Evolutionary conservation across 1,284 basidiomycete species (phyloP).

Genomic region (Trichosporon ovoides): DNA sequence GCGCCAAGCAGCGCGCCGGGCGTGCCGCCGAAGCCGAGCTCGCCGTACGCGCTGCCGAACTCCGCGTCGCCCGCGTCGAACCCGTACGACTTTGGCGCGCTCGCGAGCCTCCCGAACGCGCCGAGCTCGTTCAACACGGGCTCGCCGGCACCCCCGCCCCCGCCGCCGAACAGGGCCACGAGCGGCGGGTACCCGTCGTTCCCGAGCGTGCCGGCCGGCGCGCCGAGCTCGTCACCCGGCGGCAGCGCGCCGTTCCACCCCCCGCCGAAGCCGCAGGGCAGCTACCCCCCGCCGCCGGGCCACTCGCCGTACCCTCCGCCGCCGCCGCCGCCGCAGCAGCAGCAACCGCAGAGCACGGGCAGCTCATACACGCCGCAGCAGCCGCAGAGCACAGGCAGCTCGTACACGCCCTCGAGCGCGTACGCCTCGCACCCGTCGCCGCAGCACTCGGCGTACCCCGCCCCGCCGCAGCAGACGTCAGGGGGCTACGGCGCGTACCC

Average conservation of each 20-base stretch:
- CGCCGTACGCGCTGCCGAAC: conserved; percentile 16
- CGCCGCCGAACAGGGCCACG: conserved; percentile 20
- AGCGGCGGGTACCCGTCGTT: conserved; percentile 41
- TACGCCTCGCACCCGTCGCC: conserved; percentile 7
- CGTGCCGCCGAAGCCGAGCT: conserved; percentile 17
- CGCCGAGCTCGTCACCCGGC: conserved; percentile 16
- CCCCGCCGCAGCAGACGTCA: conserved; percentile 4
- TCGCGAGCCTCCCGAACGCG: conserved; percentile 29
- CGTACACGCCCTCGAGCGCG: neutral
- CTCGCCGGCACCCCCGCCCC: conserved; percentile 4
- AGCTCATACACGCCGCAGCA: neutral
- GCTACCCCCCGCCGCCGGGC: conserved; percentile 10
- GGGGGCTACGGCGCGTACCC: conserved; percentile 13
- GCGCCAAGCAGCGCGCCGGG: conserved; percentile 23
- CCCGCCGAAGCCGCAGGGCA: conserved; percentile 15
- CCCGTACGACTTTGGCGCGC: conserved; percentile 41
- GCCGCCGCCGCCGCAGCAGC: neutral
- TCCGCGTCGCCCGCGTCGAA: conserved; percentile 16
- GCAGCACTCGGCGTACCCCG: neutral
- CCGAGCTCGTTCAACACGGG: conserved; percentile 19
- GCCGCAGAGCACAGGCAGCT: conserved; percentile 3
- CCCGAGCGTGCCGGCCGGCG: conserved; percentile 47
- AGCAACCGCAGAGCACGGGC: conserved; percentile 1
- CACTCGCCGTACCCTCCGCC: conserved; percentile 7
- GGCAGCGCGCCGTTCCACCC: conserved; percentile 19